These are phyloP conservation scores for Populus nigra DNA, from an alignment of 345 rosid species.

Conservation along the genomic window DNA sequence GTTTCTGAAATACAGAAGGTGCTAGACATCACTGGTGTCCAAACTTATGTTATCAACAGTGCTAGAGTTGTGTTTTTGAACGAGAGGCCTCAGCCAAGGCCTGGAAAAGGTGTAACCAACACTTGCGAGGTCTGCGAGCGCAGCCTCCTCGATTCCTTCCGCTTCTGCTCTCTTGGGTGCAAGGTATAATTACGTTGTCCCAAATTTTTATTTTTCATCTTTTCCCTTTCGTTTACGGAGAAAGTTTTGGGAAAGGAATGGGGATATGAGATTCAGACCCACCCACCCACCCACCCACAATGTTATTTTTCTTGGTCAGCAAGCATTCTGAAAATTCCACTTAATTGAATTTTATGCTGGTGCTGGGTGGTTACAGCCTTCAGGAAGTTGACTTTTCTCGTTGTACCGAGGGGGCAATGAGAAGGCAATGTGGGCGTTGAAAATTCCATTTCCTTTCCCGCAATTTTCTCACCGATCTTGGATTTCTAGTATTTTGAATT, in stretches of 20 bases:
- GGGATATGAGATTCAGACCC: background rate
- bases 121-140: conserved; percentile 61
- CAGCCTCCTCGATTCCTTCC: conserved; percentile 66
- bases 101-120: conserved; percentile 63
- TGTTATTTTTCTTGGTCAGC: conserved; percentile 7
- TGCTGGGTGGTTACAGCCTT: background rate
- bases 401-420: background rate
- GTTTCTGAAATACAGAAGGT: conserved; percentile 60
- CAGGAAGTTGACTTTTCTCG: background rate
- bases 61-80: conserved; percentile 66
- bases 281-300: no score
- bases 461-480: background rate
- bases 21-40: conserved; percentile 58
- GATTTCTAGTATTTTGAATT: background rate
- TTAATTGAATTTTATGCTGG: background rate
- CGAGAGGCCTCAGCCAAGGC: conserved; percentile 65
- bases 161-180: conserved; percentile 67
- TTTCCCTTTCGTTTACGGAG: background rate
- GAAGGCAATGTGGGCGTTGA: background rate
- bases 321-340: background rate
- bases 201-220: background rate
- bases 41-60: conserved; percentile 65
- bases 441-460: background rate
- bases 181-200: conserved; percentile 39
- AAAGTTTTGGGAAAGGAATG: conserved; percentile 1